Base-by-base conservation (phyloP, 352 stramenopile species). In the Halophytophthora batemanensis region DNA sequence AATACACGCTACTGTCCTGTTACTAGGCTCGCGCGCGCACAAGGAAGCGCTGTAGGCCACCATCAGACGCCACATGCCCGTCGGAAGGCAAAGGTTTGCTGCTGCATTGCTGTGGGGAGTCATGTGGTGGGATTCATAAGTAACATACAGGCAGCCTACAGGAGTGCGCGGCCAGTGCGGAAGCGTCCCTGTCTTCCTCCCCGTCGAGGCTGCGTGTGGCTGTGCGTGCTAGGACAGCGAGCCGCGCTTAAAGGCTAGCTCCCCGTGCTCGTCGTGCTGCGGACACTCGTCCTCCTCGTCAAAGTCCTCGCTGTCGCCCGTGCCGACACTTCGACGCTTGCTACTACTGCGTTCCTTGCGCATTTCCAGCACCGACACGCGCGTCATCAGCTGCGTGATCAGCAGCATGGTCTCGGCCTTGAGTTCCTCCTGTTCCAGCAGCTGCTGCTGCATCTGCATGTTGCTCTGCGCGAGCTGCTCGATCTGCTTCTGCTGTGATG, bases 331-430 rank as follows among this genome's bases (percentile, higher is more conserved):
- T 3, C 59, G 63, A 10, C 54, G 58, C 39, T 67, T 73, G 56
- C n/a, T 70, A 33, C 25, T 66, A 14, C n/a, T 66, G 38, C 50
- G 54, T 17, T 74, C 60, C 31, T 73, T 71, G 31, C 83, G 65
- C 31, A 93, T 50, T 42, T 93, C 82, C 18, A 93, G 72, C 52
- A 86, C 54, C 18, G 82, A 91, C 25, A 93, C 77, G 41, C 82
- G 80, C 21, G 80, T 93, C 80, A 93, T 90, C 50, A 93, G 64
- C 52, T 93, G 77, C 42, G 77, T 93, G 54, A 93, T 87, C 8
- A 93, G 61, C 23, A 89, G 72, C 72, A 82, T 91, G 45, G 82
- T 93, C 64, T 90, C 82, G 57, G 82, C 78, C 58, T 90, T 90
- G 29, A 85, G 61, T 43, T 93, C 80, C 53, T 91, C 79, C 40